phyloP scores from a whole-genome alignment of 148 eudicot species.

The Rhododendron henanense region DNA sequence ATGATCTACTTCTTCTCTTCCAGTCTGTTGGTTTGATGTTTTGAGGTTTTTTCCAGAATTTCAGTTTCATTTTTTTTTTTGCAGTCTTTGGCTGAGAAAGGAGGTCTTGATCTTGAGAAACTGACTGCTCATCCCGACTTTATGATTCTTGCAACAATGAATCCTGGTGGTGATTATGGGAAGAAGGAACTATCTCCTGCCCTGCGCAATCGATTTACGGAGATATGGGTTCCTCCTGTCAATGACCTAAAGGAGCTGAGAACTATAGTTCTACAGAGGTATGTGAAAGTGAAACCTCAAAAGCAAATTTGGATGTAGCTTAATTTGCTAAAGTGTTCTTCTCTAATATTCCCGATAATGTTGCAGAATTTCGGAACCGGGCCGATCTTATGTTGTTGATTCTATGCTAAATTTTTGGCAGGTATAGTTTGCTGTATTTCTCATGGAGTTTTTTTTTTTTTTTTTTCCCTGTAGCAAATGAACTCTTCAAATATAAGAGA shows the following conservation, averaged over 20 bases:
- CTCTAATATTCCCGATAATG: conserved; percentile 1
- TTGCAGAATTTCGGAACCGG: conserved; percentile 52
- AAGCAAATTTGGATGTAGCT: neutral
- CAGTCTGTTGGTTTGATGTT: neutral
- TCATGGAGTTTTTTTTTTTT: neutral
- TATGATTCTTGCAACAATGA: conserved; percentile 96
- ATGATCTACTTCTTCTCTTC: neutral
- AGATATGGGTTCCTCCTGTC: conserved; percentile 96
- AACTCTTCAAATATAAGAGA: neutral
- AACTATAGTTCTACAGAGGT: conserved; percentile 66
- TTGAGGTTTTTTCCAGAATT: neutral
- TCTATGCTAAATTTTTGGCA: conserved; percentile 76
- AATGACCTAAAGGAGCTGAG: conserved; percentile 63
- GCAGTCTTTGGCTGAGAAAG: conserved; percentile 95
- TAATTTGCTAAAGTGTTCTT: conserved; percentile 1
- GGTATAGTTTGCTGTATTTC: conserved; percentile 35
- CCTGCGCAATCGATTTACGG: conserved; percentile 94
- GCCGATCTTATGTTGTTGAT: conserved; percentile 46
- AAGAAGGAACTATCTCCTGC: conserved; percentile 97
- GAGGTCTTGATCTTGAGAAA: conserved; percentile 73
- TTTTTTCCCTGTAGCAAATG: neutral
- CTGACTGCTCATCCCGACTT: conserved; percentile 73
- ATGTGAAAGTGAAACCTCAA: conserved; percentile 10
- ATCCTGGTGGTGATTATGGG: conserved; percentile 98
- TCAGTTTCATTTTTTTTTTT: conserved; percentile 5